A percentile compares a stretch with the other conserved stretches of the same genome.
Evolutionary conservation across 768 basidiomycete species (phyloP).

Genomic region (Lactarius pseudohatsudake): DNA sequence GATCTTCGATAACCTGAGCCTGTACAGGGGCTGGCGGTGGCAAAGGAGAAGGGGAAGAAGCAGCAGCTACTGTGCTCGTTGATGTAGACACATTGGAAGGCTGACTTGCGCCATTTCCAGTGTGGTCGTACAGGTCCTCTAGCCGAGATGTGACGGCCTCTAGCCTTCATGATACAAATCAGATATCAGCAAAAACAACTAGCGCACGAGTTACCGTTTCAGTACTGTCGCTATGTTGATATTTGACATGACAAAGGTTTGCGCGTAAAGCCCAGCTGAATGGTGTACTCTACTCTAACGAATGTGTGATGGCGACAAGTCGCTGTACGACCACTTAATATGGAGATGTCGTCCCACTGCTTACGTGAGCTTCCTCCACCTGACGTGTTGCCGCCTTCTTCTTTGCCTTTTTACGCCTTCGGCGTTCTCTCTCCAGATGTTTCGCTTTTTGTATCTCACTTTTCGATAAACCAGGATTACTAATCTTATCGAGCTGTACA

Average conservation of each 20-base stretch:
- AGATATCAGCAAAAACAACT: slow-evolving; percentile 1
- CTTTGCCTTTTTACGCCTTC: slow-evolving; percentile 36
- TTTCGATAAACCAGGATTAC: slow-evolving; percentile 55
- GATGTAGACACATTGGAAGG: slow-evolving; percentile 33
- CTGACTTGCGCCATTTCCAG: slow-evolving; percentile 29
- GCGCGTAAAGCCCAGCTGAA: background rate
- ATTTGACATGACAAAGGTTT: slow-evolving; percentile 21
- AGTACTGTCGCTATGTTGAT: slow-evolving; percentile 29
- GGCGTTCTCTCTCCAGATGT: slow-evolving; percentile 40
- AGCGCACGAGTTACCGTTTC: slow-evolving; percentile 22
- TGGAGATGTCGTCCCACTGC: slow-evolving; percentile 5
- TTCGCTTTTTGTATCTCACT: slow-evolving; percentile 39
- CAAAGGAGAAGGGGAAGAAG: slow-evolving; percentile 39
- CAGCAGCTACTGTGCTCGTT: slow-evolving; percentile 35
- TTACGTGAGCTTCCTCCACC: slow-evolving; percentile 8
- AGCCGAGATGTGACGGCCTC: slow-evolving; percentile 93
- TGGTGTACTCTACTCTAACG: background rate
- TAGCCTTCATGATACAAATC: slow-evolving; percentile 48
- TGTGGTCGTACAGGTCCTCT: slow-evolving; percentile 73
- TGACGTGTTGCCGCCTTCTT: slow-evolving; percentile 34
- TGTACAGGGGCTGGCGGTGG: slow-evolving; percentile 40
- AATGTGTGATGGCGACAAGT: background rate
- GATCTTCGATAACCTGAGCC: slow-evolving; percentile 40
- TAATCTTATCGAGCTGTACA: slow-evolving; percentile 62
- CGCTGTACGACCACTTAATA: background rate